phyloP scores from a whole-genome alignment of 2,329 filamentous ascomycete genomes.

The Beauveria medogensis region DNA sequence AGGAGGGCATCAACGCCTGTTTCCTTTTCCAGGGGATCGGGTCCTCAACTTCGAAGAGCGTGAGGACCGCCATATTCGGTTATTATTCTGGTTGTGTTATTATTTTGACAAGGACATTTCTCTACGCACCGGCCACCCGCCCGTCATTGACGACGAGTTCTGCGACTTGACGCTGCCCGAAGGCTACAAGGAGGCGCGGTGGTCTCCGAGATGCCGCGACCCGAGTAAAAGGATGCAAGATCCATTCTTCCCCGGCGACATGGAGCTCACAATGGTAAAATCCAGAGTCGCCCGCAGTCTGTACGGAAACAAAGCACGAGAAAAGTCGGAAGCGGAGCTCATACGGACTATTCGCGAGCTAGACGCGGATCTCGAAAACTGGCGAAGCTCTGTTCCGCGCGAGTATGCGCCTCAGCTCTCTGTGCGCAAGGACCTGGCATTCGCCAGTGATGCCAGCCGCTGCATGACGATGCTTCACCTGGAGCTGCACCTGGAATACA shows the following conservation, averaged over 20 bases:
- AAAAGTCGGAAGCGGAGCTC: constrained; percentile 46
- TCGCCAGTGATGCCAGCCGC: constrained; percentile 17
- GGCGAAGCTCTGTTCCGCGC: constrained; percentile 40
- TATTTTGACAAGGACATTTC: constrained; percentile 48
- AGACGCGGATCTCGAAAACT: constrained; percentile 47
- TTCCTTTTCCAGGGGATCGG: constrained; percentile 8
- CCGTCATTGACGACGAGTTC: constrained; percentile 40
- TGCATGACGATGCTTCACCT: constrained; percentile 39
- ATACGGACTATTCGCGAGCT: constrained; percentile 47
- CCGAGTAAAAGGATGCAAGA: constrained; percentile 13
- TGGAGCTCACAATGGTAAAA: constrained; percentile 43
- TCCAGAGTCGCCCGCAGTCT: constrained; percentile 38
- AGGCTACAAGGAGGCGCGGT: constrained; percentile 20
- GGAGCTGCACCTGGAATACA: constrained; percentile 45
- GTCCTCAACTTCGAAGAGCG: constrained; percentile 18
- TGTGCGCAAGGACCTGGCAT: constrained; percentile 21
- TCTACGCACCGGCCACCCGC: constrained; percentile 44
- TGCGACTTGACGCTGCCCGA: constrained; percentile 44
- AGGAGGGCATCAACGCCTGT: constrained; percentile 32
- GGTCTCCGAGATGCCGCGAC: constrained; percentile 8
- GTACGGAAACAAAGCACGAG: constrained; percentile 39
- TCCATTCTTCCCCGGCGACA: constrained; percentile 36
- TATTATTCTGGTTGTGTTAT: constrained; percentile 48
- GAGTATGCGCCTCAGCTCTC: constrained; percentile 40
- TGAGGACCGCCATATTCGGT: constrained; percentile 26